phyloP scores from a whole-genome alignment of 352 stramenopile species.

The Blastocystis sp. region DNA sequence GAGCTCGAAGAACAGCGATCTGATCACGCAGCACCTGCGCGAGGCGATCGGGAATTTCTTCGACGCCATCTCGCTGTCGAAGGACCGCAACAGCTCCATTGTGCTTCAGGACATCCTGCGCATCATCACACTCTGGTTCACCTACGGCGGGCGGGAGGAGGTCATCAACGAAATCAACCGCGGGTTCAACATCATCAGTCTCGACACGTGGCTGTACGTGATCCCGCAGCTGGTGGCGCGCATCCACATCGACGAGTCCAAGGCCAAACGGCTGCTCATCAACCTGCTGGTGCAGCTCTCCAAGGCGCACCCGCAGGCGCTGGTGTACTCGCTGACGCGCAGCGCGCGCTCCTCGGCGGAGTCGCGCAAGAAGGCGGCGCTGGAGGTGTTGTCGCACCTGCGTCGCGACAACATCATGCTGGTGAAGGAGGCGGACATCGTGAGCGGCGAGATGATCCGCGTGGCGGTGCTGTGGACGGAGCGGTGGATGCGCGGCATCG shows the following conservation, averaged over 20 bases:
- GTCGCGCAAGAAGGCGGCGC: conserved; percentile 85
- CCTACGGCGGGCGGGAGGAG: conserved; percentile 86
- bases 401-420: conserved; percentile 86
- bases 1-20: background rate
- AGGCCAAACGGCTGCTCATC: conserved; percentile 73
- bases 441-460: conserved; percentile 92
- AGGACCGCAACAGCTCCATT: conserved; percentile 88
- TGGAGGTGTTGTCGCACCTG: conserved; percentile 89
- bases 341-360: conserved; percentile 88
- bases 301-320: conserved; percentile 89
- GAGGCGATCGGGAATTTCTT: conserved; percentile 94
- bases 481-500: conserved; percentile 93
- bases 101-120: conserved; percentile 95
- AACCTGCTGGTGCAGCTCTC: conserved; percentile 75
- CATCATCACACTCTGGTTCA: conserved; percentile 94
- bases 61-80: conserved; percentile 87
- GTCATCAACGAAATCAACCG: conserved; percentile 79
- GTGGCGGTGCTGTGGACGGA: conserved; percentile 98
- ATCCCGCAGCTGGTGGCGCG: conserved; percentile 91
- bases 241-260: conserved; percentile 73
- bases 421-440: conserved; percentile 91
- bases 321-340: conserved; percentile 95
- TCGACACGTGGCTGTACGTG: conserved; percentile 96
- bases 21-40: conserved; percentile 77
- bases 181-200: conserved; percentile 84